Evolutionary conservation across 371 early-diverging fungal species (phyloP).

Genomic region (Mortierella sp.): DNA sequence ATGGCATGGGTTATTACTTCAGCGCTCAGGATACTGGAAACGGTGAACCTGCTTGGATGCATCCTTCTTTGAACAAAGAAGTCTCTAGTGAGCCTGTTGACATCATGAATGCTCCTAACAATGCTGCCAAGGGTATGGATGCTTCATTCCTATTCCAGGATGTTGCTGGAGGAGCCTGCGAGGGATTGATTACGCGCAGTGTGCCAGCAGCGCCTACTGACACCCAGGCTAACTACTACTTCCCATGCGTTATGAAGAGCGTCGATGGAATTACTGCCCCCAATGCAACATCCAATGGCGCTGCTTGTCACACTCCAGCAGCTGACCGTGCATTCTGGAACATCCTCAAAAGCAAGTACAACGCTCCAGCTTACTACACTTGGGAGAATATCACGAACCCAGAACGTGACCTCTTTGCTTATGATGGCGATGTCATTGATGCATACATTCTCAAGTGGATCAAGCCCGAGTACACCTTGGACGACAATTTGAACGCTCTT

Average conservation of each 20-base stretch:
- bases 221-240: slow-evolving; percentile 72
- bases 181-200: slow-evolving; percentile 31
- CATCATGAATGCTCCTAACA: slow-evolving; percentile 66
- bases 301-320: slow-evolving; percentile 70
- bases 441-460: slow-evolving; percentile 57
- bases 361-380: slow-evolving; percentile 76
- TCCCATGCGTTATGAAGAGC: slow-evolving; percentile 76
- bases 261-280: slow-evolving; percentile 59
- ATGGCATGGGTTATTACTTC: slow-evolving; percentile 57
- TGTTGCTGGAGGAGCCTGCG: slow-evolving; percentile 36
- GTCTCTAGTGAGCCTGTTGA: slow-evolving; percentile 61
- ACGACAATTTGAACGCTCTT: slow-evolving; percentile 37
- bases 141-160: slow-evolving; percentile 70
- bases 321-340: slow-evolving; percentile 30
- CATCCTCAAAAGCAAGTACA: slow-evolving; percentile 42
- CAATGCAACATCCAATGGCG: slow-evolving; percentile 56
- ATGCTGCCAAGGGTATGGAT: slow-evolving; percentile 65
- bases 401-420: slow-evolving; percentile 72
- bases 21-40: slow-evolving; percentile 44
- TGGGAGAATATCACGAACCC: slow-evolving; percentile 75
- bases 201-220: slow-evolving; percentile 28
- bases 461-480: slow-evolving; percentile 57
- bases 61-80: slow-evolving; percentile 63
- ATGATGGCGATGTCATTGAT: slow-evolving; percentile 83
- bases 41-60: slow-evolving; percentile 56